Base-by-base conservation (phyloP, 345 rosid genomes). In the Rhodamnia argentea region DNA sequence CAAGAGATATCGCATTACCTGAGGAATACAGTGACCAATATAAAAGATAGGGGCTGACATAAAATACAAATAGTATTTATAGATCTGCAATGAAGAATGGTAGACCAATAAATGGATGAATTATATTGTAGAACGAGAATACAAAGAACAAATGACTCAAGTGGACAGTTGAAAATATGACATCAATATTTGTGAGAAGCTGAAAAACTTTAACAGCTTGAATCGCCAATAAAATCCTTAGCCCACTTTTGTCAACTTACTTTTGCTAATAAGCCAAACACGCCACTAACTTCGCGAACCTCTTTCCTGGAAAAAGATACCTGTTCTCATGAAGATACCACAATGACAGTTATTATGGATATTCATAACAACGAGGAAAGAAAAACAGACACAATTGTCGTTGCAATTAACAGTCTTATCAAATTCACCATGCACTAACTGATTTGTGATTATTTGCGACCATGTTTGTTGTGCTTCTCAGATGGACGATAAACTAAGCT, bases 21-120 rank as follows among this genome's bases (percentile, higher is more conserved):
- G 98, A 82, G 99, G 99, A 89, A 96, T 92, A 88, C 85, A 91
- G 88, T 78, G 91, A 58, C 94, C 90, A n/a, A 92, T 89, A 86
- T 86, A 81, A 85, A 94, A 87, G 58, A 95, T 76, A 87, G 93
- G 93, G 62, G 89, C 57, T 9, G 96, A 87, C 90, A 94, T 59
- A 70, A 94, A 3, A 82, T 93, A 89, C 92, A 96, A 88, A 88
- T 92, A 93, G 54, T 23, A 44, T 91, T 91, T 93, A 93, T 87
- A 94, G 85, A 86, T 88, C 99, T 96, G 96, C 93, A 92, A 85
- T 47, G 89, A 90, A 86, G 86, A 86, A 42, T 18, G 78, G 47
- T 12, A 23, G 47, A 70, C 47, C 47, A 51, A 60, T 54, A 70
- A 75, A 53, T 75, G 37, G 29, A 47, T 52, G n/a, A 83, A 56